Evolutionary conservation across 2,329 filamentous ascomycete species (phyloP).

Genomic region (Metarhizium rileyi): DNA sequence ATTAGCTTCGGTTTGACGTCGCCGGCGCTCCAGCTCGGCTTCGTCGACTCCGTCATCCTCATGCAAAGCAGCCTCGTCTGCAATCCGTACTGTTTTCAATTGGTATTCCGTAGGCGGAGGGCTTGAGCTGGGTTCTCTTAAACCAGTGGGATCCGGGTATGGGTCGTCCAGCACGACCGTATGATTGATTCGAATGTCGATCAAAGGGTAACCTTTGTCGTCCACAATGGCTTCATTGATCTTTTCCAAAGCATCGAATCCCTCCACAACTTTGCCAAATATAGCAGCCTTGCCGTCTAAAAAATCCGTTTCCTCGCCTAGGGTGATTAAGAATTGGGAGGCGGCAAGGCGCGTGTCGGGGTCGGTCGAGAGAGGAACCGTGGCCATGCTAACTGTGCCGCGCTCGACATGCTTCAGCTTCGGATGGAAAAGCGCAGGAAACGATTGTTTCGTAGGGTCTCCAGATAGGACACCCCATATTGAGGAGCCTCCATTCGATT

Average conservation of each 20-base stretch:
- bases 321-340: constrained; percentile 89
- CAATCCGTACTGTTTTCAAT: constrained; percentile 83
- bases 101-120: constrained; percentile 77
- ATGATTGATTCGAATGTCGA: constrained; percentile 91
- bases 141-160: constrained; percentile 68
- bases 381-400: constrained; percentile 97
- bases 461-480: constrained; percentile 80
- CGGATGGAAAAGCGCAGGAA: constrained; percentile 72
- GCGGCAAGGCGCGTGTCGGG: constrained; percentile 74
- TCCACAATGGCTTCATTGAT: constrained; percentile 88
- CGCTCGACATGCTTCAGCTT: constrained; percentile 83
- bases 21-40: constrained; percentile 67
- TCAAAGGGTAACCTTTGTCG: constrained; percentile 73
- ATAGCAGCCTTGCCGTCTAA: constrained; percentile 89
- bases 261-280: constrained; percentile 92
- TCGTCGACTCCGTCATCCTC: constrained; percentile 63
- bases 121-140: constrained; percentile 69
- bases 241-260: constrained; percentile 87
- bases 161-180: constrained; percentile 89
- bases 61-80: constrained; percentile 74
- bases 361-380: constrained; percentile 63
- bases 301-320: constrained; percentile 82
- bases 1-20: constrained; percentile 81
- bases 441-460: constrained; percentile 59
- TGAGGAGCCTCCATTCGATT: constrained; percentile 86